Conservation (phyloP, 1,284 basidiomycete genomes). For the Ceratobasidium sp. region DNA sequence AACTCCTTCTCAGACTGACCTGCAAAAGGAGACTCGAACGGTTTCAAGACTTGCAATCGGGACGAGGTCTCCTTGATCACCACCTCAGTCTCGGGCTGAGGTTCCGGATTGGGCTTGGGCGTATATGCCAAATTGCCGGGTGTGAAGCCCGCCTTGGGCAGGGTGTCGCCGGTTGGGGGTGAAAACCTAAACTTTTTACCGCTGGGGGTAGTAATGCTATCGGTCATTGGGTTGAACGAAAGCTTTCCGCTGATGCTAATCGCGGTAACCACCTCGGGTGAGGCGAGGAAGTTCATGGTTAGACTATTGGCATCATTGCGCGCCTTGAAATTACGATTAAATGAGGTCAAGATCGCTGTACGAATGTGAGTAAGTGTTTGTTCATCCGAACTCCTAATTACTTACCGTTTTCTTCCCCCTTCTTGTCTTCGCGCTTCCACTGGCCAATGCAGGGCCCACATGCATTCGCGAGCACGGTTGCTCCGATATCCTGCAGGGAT, state of each 20-base stretch:
- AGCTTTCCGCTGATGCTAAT: slow-evolving; percentile 95
- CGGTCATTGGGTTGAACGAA: slow-evolving; percentile 92
- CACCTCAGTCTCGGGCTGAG: slow-evolving; percentile 78
- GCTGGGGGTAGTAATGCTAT: slow-evolving; percentile 74
- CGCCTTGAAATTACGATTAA: slow-evolving; percentile 98
- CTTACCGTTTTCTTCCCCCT: slow-evolving; percentile 89
- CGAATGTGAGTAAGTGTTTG: not conserved
- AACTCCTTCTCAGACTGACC: slow-evolving; percentile 71
- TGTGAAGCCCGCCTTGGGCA: slow-evolving; percentile 84
- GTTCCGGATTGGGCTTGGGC: slow-evolving; percentile 75
- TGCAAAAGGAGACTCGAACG: slow-evolving; percentile 82
- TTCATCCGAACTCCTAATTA: slow-evolving; percentile 15
- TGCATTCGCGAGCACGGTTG: slow-evolving; percentile 92
- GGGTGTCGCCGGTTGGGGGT: slow-evolving; percentile 82
- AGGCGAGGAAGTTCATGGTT: slow-evolving; percentile 99
- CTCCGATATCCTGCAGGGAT: slow-evolving; percentile 83
- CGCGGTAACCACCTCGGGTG: slow-evolving; percentile 95
- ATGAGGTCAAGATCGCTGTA: slow-evolving; percentile 91
- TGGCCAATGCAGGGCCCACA: slow-evolving; percentile 99
- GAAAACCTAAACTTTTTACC: slow-evolving; percentile 85
- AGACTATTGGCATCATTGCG: slow-evolving; percentile 95
- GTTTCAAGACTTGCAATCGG: slow-evolving; percentile 84
- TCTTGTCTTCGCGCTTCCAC: slow-evolving; percentile 93
- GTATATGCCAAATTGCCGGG: slow-evolving; percentile 78
- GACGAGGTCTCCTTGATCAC: slow-evolving; percentile 80